Evolutionary conservation across 495 filamentous ascomycete genomes (phyloP).

Genomic region (Tuber magnatum): DNA sequence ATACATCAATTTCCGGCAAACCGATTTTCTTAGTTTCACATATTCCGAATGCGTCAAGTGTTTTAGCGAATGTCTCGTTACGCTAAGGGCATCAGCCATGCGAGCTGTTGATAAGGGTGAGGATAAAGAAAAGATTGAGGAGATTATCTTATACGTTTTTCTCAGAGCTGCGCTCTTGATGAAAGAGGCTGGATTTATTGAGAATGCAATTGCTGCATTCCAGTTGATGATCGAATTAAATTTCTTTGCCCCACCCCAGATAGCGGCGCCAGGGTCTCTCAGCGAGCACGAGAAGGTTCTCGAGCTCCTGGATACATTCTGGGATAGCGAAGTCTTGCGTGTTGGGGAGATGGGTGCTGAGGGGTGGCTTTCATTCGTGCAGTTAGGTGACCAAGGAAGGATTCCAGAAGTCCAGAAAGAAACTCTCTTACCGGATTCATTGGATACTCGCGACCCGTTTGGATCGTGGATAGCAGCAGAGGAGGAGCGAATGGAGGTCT

Average conservation of each 20-base stretch:
- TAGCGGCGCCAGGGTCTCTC: conserved; percentile 17
- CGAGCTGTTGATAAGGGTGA: conserved; percentile 28
- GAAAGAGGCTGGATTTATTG: conserved; percentile 70
- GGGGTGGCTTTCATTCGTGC: conserved; percentile 59
- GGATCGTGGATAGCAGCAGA: conserved; percentile 59
- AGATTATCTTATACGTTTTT: conserved; percentile 63
- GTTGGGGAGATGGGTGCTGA: conserved; percentile 66
- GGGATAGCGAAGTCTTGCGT: conserved; percentile 77
- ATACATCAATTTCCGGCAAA: conserved; percentile 70
- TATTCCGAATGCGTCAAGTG: conserved; percentile 56
- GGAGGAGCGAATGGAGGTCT: conserved; percentile 44
- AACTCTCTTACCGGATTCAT: conserved; percentile 9
- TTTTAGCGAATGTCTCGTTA: conserved; percentile 52
- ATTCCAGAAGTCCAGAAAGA: conserved; percentile 42
- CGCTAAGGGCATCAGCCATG: conserved; percentile 44
- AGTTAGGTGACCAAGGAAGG: conserved; percentile 38
- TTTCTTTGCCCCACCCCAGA: conserved; percentile 50
- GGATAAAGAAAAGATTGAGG: conserved; percentile 40
- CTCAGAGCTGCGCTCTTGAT: conserved; percentile 66
- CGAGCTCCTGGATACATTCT: conserved; percentile 53
- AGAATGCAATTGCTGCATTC: conserved; percentile 72
- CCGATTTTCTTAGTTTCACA: conserved; percentile 58
- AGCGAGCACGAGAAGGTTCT: conserved; percentile 28
- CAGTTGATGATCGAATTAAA: conserved; percentile 73
- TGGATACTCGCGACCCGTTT: conserved; percentile 41